Conservation (phyloP, 2,329 filamentous ascomycete genomes). For the Cytospora mali region DNA sequence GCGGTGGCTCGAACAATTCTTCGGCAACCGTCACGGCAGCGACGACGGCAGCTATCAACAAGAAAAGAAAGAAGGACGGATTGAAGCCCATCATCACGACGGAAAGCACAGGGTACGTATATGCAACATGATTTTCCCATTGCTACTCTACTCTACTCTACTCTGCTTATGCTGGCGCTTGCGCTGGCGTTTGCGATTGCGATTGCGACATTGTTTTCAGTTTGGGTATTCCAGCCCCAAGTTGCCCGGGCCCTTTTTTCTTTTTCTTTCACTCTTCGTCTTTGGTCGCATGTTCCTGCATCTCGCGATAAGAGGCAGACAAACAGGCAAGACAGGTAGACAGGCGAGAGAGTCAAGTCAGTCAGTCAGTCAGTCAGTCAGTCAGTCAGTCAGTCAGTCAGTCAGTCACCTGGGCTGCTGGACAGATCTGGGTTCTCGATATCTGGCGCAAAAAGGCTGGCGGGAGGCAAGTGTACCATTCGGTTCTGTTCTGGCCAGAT, state of each 20-base stretch:
- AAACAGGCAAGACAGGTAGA: neutral
- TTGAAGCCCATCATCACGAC: constrained; percentile 78
- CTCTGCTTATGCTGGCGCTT: constrained; percentile 4
- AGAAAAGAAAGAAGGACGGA: constrained; percentile 76
- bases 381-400: neutral
- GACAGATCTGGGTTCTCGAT: no score
- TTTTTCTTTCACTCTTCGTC: no score
- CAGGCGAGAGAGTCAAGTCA: neutral
- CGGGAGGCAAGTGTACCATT: neutral
- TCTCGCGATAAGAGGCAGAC: neutral
- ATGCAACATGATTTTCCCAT: constrained; percentile 20
- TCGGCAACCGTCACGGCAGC: constrained; percentile 27
- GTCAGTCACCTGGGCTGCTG: no score
- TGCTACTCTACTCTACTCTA: constrained; percentile 13
- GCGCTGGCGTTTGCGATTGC: no score
- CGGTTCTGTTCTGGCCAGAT: neutral
- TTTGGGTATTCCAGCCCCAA: no score
- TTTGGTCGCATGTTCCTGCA: neutral
- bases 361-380: neutral
- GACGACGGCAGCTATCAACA: constrained; percentile 42
- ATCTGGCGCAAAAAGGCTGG: neutral
- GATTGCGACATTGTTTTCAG: neutral
- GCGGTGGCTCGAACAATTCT: constrained; percentile 12
- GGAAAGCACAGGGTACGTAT: constrained; percentile 51
- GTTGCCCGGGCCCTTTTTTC: constrained; percentile 1